Percentiles rank a stretch among this genome's conserved stretches.
Evolutionary conservation across 805 yeast genomes (phyloP).

Genomic region (Tetrapisispora pingtungensis): DNA sequence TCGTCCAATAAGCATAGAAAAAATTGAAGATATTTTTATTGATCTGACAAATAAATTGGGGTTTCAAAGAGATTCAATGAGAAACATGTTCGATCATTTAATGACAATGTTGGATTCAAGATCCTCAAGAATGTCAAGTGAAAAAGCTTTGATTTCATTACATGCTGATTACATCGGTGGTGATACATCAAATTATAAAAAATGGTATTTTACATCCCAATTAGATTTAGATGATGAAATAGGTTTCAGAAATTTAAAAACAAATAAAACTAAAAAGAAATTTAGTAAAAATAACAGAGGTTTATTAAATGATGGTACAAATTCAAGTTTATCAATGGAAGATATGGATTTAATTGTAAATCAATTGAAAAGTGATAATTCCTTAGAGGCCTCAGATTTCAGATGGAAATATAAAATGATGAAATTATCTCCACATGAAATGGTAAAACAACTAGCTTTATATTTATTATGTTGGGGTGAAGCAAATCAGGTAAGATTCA

Average conservation of each 20-base stretch:
- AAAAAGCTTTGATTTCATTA: slow-evolving; percentile 68
- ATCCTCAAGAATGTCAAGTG: slow-evolving; percentile 80
- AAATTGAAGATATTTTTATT: slow-evolving; percentile 76
- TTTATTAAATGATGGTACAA: slow-evolving; percentile 36
- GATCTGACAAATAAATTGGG: slow-evolving; percentile 77
- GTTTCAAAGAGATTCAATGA: slow-evolving; percentile 86
- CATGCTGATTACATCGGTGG: slow-evolving; percentile 90
- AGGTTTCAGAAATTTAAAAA: slow-evolving; percentile 45
- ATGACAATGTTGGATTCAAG: slow-evolving; percentile 77
- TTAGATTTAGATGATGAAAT: slow-evolving; percentile 61
- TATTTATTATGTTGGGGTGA: slow-evolving; percentile 83
- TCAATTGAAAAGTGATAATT: slow-evolving; percentile 73
- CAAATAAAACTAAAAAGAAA: slow-evolving; percentile 67
- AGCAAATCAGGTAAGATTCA: slow-evolving; percentile 73
- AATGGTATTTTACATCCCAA: slow-evolving; percentile 88
- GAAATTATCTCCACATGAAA: slow-evolving; percentile 41
- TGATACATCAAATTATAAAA: slow-evolving; percentile 70
- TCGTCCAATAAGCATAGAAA: slow-evolving; percentile 72
- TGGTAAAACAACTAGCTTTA: slow-evolving; percentile 57
- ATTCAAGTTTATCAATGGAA: slow-evolving; percentile 51
- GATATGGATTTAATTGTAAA: slow-evolving; percentile 47
- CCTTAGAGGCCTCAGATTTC: slow-evolving; percentile 79
- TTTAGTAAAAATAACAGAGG: slow-evolving; percentile 69
- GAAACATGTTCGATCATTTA: slow-evolving; percentile 81
- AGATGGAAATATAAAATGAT: slow-evolving; percentile 66